Evolutionary conservation across 2,329 filamentous ascomycete species (phyloP), one percentile per base, ranked within the genome.

Genomic region (Aspergillus sp.): DNA sequence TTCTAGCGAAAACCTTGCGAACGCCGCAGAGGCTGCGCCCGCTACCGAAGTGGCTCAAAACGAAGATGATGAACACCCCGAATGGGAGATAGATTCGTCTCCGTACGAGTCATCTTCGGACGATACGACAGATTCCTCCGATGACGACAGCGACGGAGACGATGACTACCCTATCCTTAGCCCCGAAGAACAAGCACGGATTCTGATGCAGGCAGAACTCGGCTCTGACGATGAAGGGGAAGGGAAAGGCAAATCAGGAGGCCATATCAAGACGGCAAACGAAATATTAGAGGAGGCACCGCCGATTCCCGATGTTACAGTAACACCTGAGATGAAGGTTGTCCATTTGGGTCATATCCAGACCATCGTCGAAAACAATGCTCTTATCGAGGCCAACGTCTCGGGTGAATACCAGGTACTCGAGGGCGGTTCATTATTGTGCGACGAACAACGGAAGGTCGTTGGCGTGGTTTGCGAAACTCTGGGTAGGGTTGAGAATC

Each of bases 381-480:
- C 88, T 4, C 77, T 97, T 5, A 81, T 97, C 65, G 86, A 85
- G 63, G 90, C 86, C 27, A 84, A 82, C 45, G 85, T 79, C 0
- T 83, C 86, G 4, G 90, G 89, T 52, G 87, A 93, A 62, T 88
- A 90, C 54, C 83, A 86, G 59, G 90, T 95, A 0, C 78, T 97
- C 1, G 90, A 96, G 61, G 79, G 80, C 4, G 89, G 88, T 25
- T 94, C 90, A 0, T 80, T 94, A 3, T 78, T 98, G 23, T 96
- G 89, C 69, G 81, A 83, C 23, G 80, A 81, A 53, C 81, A 93
- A 57, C 79, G 89, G 45, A 80, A 78, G 17, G 80, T 96, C 23
- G 79, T 96, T 46, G 93, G 90, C 20, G 84, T 81, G 15, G 80
- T 97, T n/a, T 78, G 83, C 4, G 91, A 97, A 60, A 87, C 88